Percentiles rank a stretch among this genome's conserved stretches.
These are phyloP conservation scores for Cyberlindnera veronae DNA, from an alignment of 805 yeast genomes.

Conservation along the genomic window DNA sequence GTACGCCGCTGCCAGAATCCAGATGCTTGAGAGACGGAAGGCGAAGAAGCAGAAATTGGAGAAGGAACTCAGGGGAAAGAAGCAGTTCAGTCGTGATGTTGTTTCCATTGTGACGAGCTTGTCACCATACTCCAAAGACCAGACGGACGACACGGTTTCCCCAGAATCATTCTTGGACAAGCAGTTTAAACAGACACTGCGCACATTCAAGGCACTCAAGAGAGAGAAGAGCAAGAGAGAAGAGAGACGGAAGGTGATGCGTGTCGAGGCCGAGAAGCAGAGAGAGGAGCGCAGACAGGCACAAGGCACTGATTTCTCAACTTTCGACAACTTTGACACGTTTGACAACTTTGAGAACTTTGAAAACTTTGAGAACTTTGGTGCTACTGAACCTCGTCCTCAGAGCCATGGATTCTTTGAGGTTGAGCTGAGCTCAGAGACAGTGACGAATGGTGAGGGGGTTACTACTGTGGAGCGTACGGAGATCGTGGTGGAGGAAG, in stretches of 20 bases:
- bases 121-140: slow-evolving; percentile 15
- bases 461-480: neutral
- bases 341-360: slow-evolving; percentile 31
- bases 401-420: slow-evolving; percentile 18
- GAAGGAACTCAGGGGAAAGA: neutral
- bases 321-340: slow-evolving; percentile 22
- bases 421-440: neutral
- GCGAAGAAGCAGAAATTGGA: neutral
- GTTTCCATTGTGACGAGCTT: slow-evolving; percentile 7
- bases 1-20: neutral
- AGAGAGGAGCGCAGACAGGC: slow-evolving; percentile 8
- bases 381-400: slow-evolving; percentile 27
- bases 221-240: slow-evolving; percentile 31
- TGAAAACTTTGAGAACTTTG: slow-evolving; percentile 33
- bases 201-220: slow-evolving; percentile 31
- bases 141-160: slow-evolving; percentile 1
- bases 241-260: slow-evolving; percentile 20
- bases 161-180: slow-evolving; percentile 30
- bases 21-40: neutral
- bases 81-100: slow-evolving; percentile 1
- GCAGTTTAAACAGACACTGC: slow-evolving; percentile 30
- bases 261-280: slow-evolving; percentile 13
- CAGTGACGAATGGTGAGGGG: neutral
- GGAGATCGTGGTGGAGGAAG: no score
- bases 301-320: slow-evolving; percentile 12